These are phyloP conservation scores for Cyclotella kingstonii DNA, from an alignment of 108 stramenopile species.

Conservation along the genomic window DNA sequence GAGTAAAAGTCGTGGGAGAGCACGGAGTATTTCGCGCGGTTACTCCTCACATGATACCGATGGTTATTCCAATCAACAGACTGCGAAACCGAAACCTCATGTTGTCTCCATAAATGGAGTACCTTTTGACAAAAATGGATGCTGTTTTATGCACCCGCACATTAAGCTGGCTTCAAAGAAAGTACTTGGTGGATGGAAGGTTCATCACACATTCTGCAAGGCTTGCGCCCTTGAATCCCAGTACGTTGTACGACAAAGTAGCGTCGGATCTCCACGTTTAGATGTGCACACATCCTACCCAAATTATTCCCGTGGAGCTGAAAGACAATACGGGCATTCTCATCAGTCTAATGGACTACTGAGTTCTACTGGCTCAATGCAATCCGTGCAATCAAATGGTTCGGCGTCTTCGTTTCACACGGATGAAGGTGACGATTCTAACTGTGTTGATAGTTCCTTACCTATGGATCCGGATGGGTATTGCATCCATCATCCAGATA, in stretches of 20 bases:
- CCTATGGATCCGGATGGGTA: slow-evolving; percentile 25
- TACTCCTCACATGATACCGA: too few relatives aligned
- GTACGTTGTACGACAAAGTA: background rate
- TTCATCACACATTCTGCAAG: slow-evolving; percentile 8
- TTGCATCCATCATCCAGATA: slow-evolving; percentile 24
- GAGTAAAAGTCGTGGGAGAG: too few relatives aligned
- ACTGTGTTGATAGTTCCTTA: slow-evolving; percentile 15
- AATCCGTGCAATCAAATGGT: background rate
- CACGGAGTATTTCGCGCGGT: too few relatives aligned
- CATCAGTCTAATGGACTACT: background rate
- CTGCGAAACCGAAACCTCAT: background rate
- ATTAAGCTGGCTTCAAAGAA: slow-evolving; percentile 19
- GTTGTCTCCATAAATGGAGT: slow-evolving; percentile 12
- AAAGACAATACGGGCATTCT: too few relatives aligned
- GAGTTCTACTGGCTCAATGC: background rate
- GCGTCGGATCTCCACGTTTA: background rate
- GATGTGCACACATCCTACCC: background rate
- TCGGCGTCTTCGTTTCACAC: slow-evolving; percentile 5
- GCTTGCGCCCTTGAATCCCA: slow-evolving; percentile 8
- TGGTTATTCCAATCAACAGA: background rate
- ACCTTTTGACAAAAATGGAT: slow-evolving; percentile 27
- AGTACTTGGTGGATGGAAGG: slow-evolving; percentile 8
- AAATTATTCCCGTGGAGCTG: too few relatives aligned
- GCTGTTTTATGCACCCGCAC: slow-evolving; percentile 25
- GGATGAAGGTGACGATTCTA: too few relatives aligned